Evolutionary conservation across 805 yeast genomes (phyloP), one percentile per base, ranked within the genome.

Genomic region (Lipomyces starkeyi): DNA sequence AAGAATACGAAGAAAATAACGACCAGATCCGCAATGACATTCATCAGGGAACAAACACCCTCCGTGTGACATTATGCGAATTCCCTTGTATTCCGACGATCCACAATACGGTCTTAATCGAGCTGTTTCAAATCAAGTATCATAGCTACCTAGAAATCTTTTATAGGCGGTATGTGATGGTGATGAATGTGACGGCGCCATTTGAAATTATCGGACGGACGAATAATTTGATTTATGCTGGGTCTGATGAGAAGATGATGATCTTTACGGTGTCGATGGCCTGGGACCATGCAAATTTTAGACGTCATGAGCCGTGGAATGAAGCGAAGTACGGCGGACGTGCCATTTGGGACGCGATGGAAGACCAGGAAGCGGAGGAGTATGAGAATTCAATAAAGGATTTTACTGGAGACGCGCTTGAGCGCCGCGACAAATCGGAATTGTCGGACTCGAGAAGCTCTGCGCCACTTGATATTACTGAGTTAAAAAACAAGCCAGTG

Each of bases 71-170:
- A 7, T 52, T 68, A 17, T 68, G 71, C 60, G 61, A 68, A 32
- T 68, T 68, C 57, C 71, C 71, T 1, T 68, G 71, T 37, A 67
- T 68, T 37, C 71, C 71, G 14, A 68, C 71, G 11, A 68, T 68
- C 37, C 71, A 68, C 61, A 68, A 68, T 49, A 68, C 71, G 20
- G 71, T 67, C 27, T 27, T 63, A 25, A 58, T 68, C 49, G 65
- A 68, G 54, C 57, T 68, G 6, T 47, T 68, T 52, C 71, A 68
- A 47, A 32, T 68, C 58, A 68, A 68, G 62, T 63, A 60, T 32
- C 32, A 34, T 13, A 59, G 61, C 56, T 22, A 52, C 25, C 40
- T 63, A 1, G 67, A 63, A 14, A 17, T 68, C 20, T 67, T 54
- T 32, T 68, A 68, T 56, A 43, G 66, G 17, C 54, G 71, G 29